Percentiles rank a stretch among this genome's conserved stretches.
These are phyloP conservation scores for Amanita phalloides DNA, from an alignment of 768 basidiomycete genomes.

Conservation along the genomic window DNA sequence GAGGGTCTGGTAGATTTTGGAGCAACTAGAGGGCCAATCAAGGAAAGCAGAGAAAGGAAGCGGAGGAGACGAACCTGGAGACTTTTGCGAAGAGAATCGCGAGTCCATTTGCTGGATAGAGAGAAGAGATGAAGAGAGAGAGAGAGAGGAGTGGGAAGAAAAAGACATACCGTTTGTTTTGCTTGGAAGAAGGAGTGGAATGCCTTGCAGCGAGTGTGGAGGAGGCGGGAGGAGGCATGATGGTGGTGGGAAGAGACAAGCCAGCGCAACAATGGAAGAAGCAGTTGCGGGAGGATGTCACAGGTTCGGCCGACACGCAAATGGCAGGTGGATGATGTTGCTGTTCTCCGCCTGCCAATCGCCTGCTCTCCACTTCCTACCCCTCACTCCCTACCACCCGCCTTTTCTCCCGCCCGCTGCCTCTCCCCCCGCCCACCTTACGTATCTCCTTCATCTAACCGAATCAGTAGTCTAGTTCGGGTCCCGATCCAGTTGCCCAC, in stretches of 20 bases:
- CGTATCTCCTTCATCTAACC: slow-evolving; percentile 10
- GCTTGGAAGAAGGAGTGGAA: slow-evolving; percentile 12
- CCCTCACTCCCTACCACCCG: background rate
- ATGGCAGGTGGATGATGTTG: slow-evolving; percentile 7
- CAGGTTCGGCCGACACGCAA: slow-evolving; percentile 17
- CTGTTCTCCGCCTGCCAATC: slow-evolving; percentile 2
- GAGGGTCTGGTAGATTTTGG: slow-evolving; percentile 20
- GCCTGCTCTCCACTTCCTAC: background rate
- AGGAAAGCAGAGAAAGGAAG: slow-evolving; percentile 8
- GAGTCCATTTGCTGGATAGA: slow-evolving; percentile 33
- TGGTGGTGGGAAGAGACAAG: slow-evolving; percentile 38
- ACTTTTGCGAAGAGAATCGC: slow-evolving; percentile 36
- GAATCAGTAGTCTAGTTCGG: slow-evolving; percentile 12
- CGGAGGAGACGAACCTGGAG: slow-evolving; percentile 27
- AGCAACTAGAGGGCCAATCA: slow-evolving; percentile 23
- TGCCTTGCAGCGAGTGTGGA: slow-evolving; percentile 8
- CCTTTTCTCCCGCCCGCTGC: background rate
- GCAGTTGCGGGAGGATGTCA: slow-evolving; percentile 19
- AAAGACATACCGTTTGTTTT: slow-evolving; percentile 24
- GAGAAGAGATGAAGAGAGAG: slow-evolving; percentile 12
- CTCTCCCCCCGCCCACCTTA: slow-evolving; percentile 3
- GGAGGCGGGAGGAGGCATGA: slow-evolving; percentile 11
- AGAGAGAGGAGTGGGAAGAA: slow-evolving; percentile 10
- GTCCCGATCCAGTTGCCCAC: slow-evolving; percentile 1
- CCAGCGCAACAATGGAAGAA: slow-evolving; percentile 29